Conservation (phyloP, 306 rosid species). For the Styphnolobium japonicum region DNA sequence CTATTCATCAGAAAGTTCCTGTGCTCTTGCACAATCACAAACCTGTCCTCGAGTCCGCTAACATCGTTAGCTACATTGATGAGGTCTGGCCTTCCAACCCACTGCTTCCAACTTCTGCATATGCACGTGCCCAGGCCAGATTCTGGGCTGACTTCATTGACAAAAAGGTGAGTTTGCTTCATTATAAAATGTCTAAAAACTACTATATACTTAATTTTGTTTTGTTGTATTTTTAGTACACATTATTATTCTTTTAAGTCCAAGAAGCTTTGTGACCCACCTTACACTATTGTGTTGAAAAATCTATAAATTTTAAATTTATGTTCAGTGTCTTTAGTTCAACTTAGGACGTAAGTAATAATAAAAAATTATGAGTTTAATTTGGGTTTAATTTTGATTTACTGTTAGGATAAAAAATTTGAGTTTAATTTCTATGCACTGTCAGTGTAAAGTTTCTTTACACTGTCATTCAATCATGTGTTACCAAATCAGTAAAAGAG, state of each 20-base stretch:
- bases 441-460: no score
- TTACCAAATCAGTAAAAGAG: no score
- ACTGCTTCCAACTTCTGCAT: constrained; percentile 52
- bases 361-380: no score
- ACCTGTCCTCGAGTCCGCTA: constrained; percentile 51
- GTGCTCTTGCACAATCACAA: constrained; percentile 55
- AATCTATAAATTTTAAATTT: not conserved
- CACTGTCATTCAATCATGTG: no score
- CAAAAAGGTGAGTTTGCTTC: constrained; percentile 43
- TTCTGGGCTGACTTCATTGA: constrained; percentile 70
- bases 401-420: no score
- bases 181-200: not conserved
- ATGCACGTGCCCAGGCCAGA: constrained; percentile 55
- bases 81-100: constrained; percentile 55
- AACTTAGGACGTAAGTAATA: no score
- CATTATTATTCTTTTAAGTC: not conserved
- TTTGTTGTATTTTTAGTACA: not conserved
- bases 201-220: not conserved
- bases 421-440: no score
- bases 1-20: constrained; percentile 62
- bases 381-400: no score
- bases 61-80: constrained; percentile 50
- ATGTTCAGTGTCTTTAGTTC: not conserved
- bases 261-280: not conserved
- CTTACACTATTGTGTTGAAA: not conserved